phyloP scores from a whole-genome alignment of 495 filamentous ascomycete genomes.

The Xylaria scruposa region DNA sequence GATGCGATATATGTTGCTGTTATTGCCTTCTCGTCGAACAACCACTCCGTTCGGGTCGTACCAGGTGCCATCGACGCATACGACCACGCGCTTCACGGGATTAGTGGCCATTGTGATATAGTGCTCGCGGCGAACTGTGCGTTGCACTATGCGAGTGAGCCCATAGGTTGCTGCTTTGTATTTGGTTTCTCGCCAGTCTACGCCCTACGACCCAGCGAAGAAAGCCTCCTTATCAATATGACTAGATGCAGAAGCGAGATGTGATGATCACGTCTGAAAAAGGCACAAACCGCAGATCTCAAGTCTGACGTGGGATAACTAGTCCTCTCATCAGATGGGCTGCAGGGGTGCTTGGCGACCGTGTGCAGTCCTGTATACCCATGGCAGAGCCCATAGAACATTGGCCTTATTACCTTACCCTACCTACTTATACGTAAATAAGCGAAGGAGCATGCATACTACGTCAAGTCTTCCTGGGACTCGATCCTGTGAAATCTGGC shows the following conservation, averaged over 20 bases:
- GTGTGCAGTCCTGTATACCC: neutral
- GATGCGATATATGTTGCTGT: conserved; percentile 29
- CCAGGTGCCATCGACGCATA: conserved; percentile 26
- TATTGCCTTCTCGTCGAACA: conserved; percentile 26
- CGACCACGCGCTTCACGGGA: conserved; percentile 28
- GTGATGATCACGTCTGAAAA: conserved; percentile 23
- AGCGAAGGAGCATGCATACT: conserved; percentile 3
- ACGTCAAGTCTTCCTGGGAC: conserved; percentile 4
- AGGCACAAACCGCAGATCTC: conserved; percentile 23
- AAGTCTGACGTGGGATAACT: conserved; percentile 22
- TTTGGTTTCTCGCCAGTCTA: neutral
- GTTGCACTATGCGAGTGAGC: neutral
- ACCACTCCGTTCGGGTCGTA: conserved; percentile 24
- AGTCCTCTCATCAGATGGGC: conserved; percentile 20
- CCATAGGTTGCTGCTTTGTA: neutral
- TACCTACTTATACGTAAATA: conserved; percentile 1
- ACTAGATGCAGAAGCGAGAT: neutral
- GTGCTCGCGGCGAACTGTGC: conserved; percentile 9
- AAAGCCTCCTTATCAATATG: conserved; percentile 16
- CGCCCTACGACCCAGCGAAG: conserved; percentile 12
- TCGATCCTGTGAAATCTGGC: neutral
- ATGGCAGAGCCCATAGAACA: neutral
- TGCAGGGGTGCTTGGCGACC: conserved; percentile 18
- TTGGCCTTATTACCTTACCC: neutral
- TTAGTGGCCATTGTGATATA: conserved; percentile 16